Evolutionary conservation across 1,284 basidiomycete genomes (phyloP), one percentile per base, ranked within the genome.

Genomic region (Melampsora larici-populina): DNA sequence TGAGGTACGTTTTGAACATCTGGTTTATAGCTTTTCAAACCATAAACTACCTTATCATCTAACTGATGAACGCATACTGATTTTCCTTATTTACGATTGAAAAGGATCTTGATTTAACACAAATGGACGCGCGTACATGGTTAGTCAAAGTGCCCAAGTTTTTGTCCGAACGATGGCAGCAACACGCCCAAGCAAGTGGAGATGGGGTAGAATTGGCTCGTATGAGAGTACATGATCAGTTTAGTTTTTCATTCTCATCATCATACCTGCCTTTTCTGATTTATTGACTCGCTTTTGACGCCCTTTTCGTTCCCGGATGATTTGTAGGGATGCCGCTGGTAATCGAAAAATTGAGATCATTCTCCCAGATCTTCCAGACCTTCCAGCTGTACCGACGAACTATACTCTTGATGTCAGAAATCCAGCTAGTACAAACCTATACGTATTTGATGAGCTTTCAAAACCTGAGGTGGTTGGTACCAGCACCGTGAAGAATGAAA

Each of bases 381-480:
- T 76, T 6, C 8, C 65, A 5, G 36, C 33, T 15, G 66, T 69
- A 9, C 66, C 74, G 26, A 43, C 43, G 26, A 68, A 17, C 3
- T 76, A 76, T 60, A 68, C 60, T 17, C 43, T 76, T 33, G 74
- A 76, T 31, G 58, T 76, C 24, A 51, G 74, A 40, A 76, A 76
- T 69, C 33, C n/a, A 68, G 66, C 65, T 26, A 60, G 48, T 26
- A 58, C 24, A 24, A 83, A 83, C 78, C 69, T 82, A 29, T 82
- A 79, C 29, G 80, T 82, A 2, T 83, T 82, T 62, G 81, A 81
- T 51, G 82, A 82, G 67, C 78, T 79, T 65, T 78, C 81, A n/a
- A 80, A 82, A 73, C 81, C 81, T 24, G 80, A 78, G 68, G 80
- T 77, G 33, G 79, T 78, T 24, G 71, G 78, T 67, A 75, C 79